Conservation (phyloP, 129 eudicot genomes). For the Kitagawia praeruptora region DNA sequence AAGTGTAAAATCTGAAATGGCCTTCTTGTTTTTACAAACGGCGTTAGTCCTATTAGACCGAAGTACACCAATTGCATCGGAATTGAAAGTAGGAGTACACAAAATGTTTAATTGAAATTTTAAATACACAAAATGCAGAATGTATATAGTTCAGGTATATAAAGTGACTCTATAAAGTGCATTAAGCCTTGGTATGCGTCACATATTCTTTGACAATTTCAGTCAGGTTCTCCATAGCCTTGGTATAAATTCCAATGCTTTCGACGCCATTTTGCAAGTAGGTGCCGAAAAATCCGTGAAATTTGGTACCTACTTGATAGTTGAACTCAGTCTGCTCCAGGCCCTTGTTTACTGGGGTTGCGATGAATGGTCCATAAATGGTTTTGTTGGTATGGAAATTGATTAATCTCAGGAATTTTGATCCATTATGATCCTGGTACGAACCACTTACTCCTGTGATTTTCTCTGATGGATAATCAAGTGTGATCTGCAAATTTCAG, state of each 20-base stretch:
- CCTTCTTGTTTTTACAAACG: too few species aligned
- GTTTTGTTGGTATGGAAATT: not conserved
- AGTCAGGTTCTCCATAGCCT: not conserved
- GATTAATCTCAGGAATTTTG: not conserved
- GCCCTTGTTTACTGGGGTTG: not conserved
- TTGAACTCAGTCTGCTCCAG: not conserved
- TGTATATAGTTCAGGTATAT: too few species aligned
- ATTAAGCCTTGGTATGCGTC: too few species aligned
- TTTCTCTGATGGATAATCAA: not conserved
- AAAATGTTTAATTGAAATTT: too few species aligned
- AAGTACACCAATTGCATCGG: too few species aligned
- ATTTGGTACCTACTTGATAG: not conserved
- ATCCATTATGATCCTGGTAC: constrained; percentile 6
- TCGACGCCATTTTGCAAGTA: constrained; percentile 4
- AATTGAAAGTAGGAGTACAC: too few species aligned
- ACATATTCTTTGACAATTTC: not conserved
- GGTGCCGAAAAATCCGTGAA: not conserved
- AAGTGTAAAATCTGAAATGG: too few species aligned
- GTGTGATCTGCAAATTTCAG: not conserved
- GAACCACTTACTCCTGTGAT: not conserved
- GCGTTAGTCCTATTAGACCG: too few species aligned
- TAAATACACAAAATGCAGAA: too few species aligned
- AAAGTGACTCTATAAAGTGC: too few species aligned
- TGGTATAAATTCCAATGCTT: not conserved
- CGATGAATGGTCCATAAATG: not conserved